These are phyloP conservation scores for Pseudozyma tsukubaensis DNA, from an alignment of 1,284 basidiomycete species.

Conservation along the genomic window DNA sequence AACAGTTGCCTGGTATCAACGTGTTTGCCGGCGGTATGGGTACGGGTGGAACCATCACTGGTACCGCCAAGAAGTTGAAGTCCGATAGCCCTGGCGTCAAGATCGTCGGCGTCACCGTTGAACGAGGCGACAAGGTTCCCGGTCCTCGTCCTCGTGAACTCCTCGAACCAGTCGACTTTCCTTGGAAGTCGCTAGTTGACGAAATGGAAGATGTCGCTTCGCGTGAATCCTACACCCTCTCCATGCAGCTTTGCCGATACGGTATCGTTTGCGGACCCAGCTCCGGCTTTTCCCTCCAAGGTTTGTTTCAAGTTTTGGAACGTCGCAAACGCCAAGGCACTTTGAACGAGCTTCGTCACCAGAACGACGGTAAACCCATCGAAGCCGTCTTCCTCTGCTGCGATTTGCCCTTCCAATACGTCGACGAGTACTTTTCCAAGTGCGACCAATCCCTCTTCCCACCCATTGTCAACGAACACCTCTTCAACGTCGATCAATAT, in stretches of 20 bases:
- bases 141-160: constrained; percentile 43
- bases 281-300: constrained; percentile 43
- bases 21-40: constrained; percentile 48
- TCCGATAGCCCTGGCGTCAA: constrained; percentile 13
- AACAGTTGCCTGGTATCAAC: constrained; percentile 51
- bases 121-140: constrained; percentile 44
- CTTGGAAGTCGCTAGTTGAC: constrained; percentile 44
- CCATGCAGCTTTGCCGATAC: constrained; percentile 41
- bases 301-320: constrained; percentile 41
- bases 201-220: constrained; percentile 33
- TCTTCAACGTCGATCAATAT: constrained; percentile 44
- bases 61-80: constrained; percentile 33
- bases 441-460: constrained; percentile 15
- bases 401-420: constrained; percentile 52
- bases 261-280: constrained; percentile 44
- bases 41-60: constrained; percentile 51
- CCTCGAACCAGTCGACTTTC: constrained; percentile 45
- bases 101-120: constrained; percentile 37
- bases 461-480: constrained; percentile 41
- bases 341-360: constrained; percentile 26
- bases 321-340: constrained; percentile 25
- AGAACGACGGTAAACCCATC: constrained; percentile 31
- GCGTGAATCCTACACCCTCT: constrained; percentile 28
- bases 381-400: constrained; percentile 49
- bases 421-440: constrained; percentile 49